phyloP scores from a whole-genome alignment of 305 asterid species.

The Fraxinus xanthoxyloides region DNA sequence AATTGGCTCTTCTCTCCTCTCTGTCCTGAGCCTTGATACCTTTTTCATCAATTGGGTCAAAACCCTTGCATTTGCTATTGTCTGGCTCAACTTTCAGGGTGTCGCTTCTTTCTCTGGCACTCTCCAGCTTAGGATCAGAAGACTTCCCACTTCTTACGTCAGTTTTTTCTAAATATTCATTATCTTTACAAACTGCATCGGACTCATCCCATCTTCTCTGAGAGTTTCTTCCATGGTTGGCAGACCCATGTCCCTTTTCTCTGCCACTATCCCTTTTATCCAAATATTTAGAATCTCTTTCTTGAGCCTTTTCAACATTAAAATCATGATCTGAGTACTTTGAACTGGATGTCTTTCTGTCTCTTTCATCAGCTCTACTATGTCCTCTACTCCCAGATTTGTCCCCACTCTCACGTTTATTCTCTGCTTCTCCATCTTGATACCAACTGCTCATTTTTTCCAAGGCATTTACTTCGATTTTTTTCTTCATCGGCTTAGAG shows the following conservation, averaged over 20 bases:
- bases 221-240: constrained; percentile 47
- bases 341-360: constrained; percentile 46
- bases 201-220: constrained; percentile 78
- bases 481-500: constrained; percentile 62
- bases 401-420: constrained; percentile 51
- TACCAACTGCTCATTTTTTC: constrained; percentile 86
- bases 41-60: constrained; percentile 44
- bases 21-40: constrained; percentile 39
- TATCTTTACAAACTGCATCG: constrained; percentile 30
- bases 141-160: constrained; percentile 47
- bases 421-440: constrained; percentile 79
- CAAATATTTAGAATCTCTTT: constrained; percentile 44
- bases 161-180: constrained; percentile 38
- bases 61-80: constrained; percentile 27
- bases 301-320: constrained; percentile 50
- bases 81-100: constrained; percentile 35
- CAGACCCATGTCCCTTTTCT: constrained; percentile 46
- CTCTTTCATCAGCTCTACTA: constrained; percentile 52
- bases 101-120: constrained; percentile 44
- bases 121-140: constrained; percentile 40
- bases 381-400: constrained; percentile 52
- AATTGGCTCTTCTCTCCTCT: constrained; percentile 58
- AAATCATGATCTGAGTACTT: constrained; percentile 46
- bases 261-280: constrained; percentile 58
- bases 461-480: constrained; percentile 65